A percentile compares a stretch with the other conserved stretches of the same genome.
These are phyloP conservation scores for Aureobasidium pullulans DNA, from an alignment of 2,329 filamentous ascomycete species.

Conservation along the genomic window DNA sequence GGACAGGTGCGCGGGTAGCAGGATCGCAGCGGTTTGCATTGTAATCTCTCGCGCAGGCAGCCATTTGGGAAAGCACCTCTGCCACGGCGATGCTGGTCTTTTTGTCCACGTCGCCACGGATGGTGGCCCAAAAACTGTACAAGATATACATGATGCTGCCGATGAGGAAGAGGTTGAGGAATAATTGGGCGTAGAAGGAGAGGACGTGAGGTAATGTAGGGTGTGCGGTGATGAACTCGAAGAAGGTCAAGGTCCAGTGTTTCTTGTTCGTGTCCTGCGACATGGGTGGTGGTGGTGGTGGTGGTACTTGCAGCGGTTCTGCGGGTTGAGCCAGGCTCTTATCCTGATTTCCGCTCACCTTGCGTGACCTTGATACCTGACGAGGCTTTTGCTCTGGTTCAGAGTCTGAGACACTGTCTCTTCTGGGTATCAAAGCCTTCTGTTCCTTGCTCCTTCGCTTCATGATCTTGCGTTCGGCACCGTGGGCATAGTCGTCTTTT, in stretches of 20 bases:
- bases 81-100: constrained; percentile 62
- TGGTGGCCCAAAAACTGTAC: constrained; percentile 61
- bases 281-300: background rate
- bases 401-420: constrained; percentile 27
- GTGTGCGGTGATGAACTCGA: constrained; percentile 57
- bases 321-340: background rate
- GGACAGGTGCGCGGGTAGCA: constrained; percentile 60
- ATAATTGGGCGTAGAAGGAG: constrained; percentile 58
- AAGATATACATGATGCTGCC: constrained; percentile 56
- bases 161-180: constrained; percentile 58
- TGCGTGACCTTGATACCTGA: background rate
- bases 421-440: constrained; percentile 15
- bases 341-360: constrained; percentile 14
- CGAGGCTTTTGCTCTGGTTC: background rate
- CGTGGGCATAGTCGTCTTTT: constrained; percentile 9
- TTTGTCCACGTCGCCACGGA: constrained; percentile 67
- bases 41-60: constrained; percentile 66
- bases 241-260: constrained; percentile 38
- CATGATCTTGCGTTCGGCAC: constrained; percentile 12
- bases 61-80: constrained; percentile 64
- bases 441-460: constrained; percentile 7
- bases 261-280: constrained; percentile 12
- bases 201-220: constrained; percentile 59
- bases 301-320: background rate
- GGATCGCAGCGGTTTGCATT: constrained; percentile 66